A percentile compares a stretch with the other conserved stretches of the same genome.
These are phyloP conservation scores for Ilex paraguariensis DNA, from an alignment of 305 asterid species.

Conservation along the genomic window DNA sequence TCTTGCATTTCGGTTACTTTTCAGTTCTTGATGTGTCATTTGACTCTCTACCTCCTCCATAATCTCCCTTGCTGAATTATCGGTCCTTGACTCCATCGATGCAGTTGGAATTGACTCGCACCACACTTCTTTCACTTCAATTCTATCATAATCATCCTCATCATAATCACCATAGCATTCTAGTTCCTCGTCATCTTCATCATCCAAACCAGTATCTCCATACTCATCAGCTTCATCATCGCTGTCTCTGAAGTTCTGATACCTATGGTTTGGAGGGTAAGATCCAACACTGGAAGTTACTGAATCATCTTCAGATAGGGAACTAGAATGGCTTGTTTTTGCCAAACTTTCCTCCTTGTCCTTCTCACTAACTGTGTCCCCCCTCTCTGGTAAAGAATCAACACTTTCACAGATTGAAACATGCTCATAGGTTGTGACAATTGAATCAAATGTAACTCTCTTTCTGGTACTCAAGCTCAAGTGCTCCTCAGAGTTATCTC, in stretches of 20 bases:
- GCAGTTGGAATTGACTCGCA: conserved; percentile 56
- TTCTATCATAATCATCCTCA: conserved; percentile 1
- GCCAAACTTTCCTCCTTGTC: conserved; percentile 6
- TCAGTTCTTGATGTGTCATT: background rate
- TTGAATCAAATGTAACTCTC: conserved; percentile 17
- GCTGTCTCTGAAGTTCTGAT: conserved; percentile 15
- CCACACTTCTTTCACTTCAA: conserved; percentile 28
- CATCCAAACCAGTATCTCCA: conserved; percentile 4
- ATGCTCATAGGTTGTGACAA: conserved; percentile 4
- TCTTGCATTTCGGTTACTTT: background rate
- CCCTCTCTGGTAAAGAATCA: background rate
- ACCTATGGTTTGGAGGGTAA: conserved; percentile 14
- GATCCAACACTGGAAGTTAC: conserved; percentile 23
- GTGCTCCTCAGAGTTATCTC: conserved; percentile 28
- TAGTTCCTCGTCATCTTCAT: conserved; percentile 1
- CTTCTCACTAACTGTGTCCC: conserved; percentile 2
- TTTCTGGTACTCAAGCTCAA: conserved; percentile 15
- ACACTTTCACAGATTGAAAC: conserved; percentile 7
- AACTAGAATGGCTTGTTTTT: background rate
- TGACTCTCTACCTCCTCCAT: background rate
- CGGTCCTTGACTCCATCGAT: conserved; percentile 53
- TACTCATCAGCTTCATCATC: conserved; percentile 15
- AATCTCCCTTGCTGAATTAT: conserved; percentile 14
- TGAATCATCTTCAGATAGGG: conserved; percentile 11
- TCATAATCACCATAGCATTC: background rate